These are phyloP conservation scores for Blastobotrys serpentis DNA, from an alignment of 1,139 yeast species.

Conservation along the genomic window DNA sequence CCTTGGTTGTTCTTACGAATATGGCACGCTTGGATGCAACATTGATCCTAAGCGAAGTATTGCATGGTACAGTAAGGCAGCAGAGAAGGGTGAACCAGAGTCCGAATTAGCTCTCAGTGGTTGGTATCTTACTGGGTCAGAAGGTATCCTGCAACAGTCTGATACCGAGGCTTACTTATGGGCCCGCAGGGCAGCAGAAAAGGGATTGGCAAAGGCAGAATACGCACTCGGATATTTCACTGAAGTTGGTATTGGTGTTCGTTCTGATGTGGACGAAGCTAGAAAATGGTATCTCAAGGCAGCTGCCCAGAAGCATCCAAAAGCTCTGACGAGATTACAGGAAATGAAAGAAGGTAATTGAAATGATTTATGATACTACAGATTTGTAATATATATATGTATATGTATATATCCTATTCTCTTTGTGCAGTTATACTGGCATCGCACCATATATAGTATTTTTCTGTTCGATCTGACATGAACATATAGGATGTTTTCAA, in stretches of 20 bases:
- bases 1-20: conserved; percentile 83
- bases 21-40: conserved; percentile 69
- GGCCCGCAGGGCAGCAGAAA: conserved; percentile 85
- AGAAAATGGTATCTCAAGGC: conserved; percentile 56
- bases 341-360: conserved; percentile 26
- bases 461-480: too few species aligned
- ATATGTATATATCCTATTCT: background rate
- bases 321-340: conserved; percentile 48
- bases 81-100: conserved; percentile 69
- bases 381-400: background rate
- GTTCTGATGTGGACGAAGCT: conserved; percentile 49
- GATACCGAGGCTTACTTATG: conserved; percentile 83
- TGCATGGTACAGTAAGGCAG: conserved; percentile 88
- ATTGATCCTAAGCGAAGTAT: conserved; percentile 72
- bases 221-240: conserved; percentile 79
- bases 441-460: too few species aligned
- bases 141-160: conserved; percentile 64
- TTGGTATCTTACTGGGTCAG: conserved; percentile 86
- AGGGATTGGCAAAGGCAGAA: conserved; percentile 77
- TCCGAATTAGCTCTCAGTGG: conserved; percentile 89
- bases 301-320: conserved; percentile 57
- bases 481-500: too few species aligned
- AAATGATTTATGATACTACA: conserved; percentile 7
- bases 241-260: conserved; percentile 75
- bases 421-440: too few species aligned